A percentile compares a stretch with the other conserved stretches of the same genome.
Conservation (phyloP, 176 grass and related monocot species). For the Chrysopogon serrulatus region DNA sequence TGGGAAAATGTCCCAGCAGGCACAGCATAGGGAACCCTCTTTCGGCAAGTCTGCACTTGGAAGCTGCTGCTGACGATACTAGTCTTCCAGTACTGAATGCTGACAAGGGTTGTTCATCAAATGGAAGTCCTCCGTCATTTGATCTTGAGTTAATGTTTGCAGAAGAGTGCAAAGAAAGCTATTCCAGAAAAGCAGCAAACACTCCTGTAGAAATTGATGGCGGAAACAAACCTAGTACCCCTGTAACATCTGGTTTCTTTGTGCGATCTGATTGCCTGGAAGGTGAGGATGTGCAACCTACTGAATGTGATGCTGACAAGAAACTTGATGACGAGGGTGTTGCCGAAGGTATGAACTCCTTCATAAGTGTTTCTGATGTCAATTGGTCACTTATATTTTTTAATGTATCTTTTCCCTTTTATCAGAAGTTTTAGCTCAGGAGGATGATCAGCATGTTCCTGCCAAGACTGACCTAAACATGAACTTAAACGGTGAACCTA, state of each 20-base stretch:
- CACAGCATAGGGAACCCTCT: not conserved
- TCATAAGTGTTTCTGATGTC: not conserved
- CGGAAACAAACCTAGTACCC: not conserved
- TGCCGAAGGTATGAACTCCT: not conserved
- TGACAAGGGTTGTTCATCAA: not conserved
- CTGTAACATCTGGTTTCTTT: not conserved
- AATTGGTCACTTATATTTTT: not conserved
- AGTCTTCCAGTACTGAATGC: not conserved
- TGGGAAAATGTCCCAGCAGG: not conserved
- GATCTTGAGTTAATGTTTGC: slow-evolving; percentile 11
- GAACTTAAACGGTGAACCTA: not conserved
- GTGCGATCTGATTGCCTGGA: not conserved
- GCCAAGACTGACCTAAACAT: not conserved
- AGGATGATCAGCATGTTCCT: not conserved
- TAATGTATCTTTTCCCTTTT: not conserved
- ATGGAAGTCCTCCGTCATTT: not conserved
- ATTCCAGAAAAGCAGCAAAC: not conserved
- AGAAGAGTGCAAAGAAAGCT: not conserved
- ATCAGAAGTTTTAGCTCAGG: not conserved
- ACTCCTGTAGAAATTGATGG: not conserved
- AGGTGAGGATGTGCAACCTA: not conserved
- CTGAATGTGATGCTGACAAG: not conserved
- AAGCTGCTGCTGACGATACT: not conserved
- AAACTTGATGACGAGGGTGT: not conserved
- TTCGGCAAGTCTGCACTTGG: not conserved